These are phyloP conservation scores for Solanum okadae DNA, from an alignment of 257 asterid genomes.

Conservation along the genomic window DNA sequence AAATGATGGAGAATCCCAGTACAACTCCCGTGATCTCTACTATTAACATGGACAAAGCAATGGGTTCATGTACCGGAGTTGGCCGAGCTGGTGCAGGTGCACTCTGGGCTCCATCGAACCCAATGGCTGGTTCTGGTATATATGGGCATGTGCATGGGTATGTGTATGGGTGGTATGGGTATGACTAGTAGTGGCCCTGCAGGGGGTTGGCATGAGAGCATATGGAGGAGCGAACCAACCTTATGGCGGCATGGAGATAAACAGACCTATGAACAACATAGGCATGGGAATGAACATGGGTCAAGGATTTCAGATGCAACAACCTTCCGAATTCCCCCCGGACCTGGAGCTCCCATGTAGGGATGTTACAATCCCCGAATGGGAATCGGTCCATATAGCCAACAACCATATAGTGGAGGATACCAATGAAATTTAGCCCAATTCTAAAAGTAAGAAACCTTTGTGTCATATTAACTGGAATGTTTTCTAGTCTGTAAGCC, in stretches of 20 bases:
- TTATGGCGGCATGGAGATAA: conserved; percentile 8
- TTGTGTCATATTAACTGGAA: not conserved
- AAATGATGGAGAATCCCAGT: conserved; percentile 79
- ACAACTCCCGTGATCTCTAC: conserved; percentile 50
- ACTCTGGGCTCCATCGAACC: conserved; percentile 48
- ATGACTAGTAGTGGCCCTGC: conserved; percentile 15
- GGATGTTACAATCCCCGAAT: conserved; percentile 57
- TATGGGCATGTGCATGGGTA: conserved; percentile 33
- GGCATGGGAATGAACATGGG: conserved; percentile 28
- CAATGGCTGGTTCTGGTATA: conserved; percentile 60
- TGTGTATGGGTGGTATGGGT: conserved; percentile 41
- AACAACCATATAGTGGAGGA: conserved; percentile 80
- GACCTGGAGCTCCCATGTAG: conserved; percentile 28
- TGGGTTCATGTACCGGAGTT: conserved; percentile 92
- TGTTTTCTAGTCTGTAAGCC: not conserved
- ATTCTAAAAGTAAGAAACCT: not conserved
- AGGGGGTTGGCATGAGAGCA: conserved; percentile 25
- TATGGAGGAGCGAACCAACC: conserved; percentile 21
- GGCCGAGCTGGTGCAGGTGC: conserved; percentile 79
- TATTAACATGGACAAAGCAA: conserved; percentile 83
- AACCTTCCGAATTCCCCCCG: conserved; percentile 45
- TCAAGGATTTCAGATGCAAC: conserved; percentile 8
- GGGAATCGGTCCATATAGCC: conserved; percentile 61
- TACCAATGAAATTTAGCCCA: conserved; percentile 30
- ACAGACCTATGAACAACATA: conserved; percentile 8